Evolutionary conservation across 108 stramenopile species (phyloP), one percentile per base, ranked within the genome.

Genomic region (Nitzschia palea): DNA sequence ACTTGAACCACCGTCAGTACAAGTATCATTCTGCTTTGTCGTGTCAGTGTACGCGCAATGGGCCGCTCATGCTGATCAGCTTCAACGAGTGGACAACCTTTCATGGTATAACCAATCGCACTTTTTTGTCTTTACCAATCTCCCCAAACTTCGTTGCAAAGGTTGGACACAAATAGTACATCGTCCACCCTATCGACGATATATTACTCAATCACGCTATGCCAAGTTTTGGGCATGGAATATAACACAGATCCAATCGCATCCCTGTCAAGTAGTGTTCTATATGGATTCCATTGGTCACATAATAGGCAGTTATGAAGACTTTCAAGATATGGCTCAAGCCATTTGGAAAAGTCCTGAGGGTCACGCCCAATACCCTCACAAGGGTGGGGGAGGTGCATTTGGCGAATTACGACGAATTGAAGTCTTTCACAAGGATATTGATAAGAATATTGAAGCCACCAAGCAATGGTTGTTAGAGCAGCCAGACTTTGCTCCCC

Each of bases 101-200:
- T 22, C 17, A 4, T 35, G 10, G 9, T 59, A 40, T 14, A 15
- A 59, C 14, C 32, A 64, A 30, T 28, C 20, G 28, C 63, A 68
- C 23, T 70, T 70, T 53, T 42, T 70, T 0, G 69, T 37, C n/a
- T 70, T 51, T 44, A 70, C 69, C 25, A 70, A 70, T 33, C 26
- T 70, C n/a, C 59, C 58, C 20, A 9, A 27, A 10, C 44, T 56
- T 17, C 8, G 27, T 23, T 3, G 9, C 1, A 6, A 6, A 22
- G 69, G 69, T 5, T 70, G 69, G 69, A 60, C 27, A 6, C 18
- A 14, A 28, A 27, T 70, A n/a, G 59, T 70, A 31, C 36, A 28
- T 33, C 27, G 22, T 30, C 59, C 69, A n/a, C 34, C 60, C 36
- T 70, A 61, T 32, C 50, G 23, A 2, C 45, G 69, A 1, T 55